Evolutionary conservation across 768 basidiomycete species (phyloP).

Genomic region (Sarcodon sp.): DNA sequence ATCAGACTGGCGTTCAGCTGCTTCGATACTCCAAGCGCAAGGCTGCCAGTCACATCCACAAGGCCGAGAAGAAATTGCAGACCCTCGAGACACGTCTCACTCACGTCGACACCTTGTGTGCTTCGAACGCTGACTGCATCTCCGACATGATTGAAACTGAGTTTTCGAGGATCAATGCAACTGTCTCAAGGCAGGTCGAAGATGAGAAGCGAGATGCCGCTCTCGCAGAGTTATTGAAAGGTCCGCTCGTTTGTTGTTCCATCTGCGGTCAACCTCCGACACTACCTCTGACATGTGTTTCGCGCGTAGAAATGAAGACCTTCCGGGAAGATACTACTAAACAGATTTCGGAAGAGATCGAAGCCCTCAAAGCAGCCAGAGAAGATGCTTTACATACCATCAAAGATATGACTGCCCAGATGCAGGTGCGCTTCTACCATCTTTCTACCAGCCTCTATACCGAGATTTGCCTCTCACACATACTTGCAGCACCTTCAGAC

Average conservation of each 20-base stretch:
- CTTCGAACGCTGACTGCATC: neutral
- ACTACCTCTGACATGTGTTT: neutral
- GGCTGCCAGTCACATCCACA: conserved; percentile 27
- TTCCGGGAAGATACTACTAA: conserved; percentile 20
- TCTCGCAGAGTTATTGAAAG: conserved; percentile 18
- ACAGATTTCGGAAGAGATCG: conserved; percentile 33
- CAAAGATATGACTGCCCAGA: conserved; percentile 13
- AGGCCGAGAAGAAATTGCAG: conserved; percentile 25
- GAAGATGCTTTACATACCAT: conserved; percentile 23
- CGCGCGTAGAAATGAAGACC: conserved; percentile 8
- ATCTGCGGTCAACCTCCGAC: too few relatives aligned
- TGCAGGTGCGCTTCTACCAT: conserved; percentile 6
- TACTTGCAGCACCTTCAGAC: neutral
- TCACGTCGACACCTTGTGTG: conserved; percentile 18
- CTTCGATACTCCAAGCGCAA: conserved; percentile 26
- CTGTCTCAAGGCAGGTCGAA: conserved; percentile 2
- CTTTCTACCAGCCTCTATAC: conserved; percentile 15
- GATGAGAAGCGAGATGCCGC: conserved; percentile 13
- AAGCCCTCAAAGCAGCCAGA: conserved; percentile 27
- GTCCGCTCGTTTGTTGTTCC: too few relatives aligned
- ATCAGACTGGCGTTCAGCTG: conserved; percentile 19
- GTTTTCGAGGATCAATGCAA: conserved; percentile 2
- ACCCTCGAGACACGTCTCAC: conserved; percentile 27
- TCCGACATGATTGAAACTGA: conserved; percentile 1
- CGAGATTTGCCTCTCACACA: conserved; percentile 9